Base-by-base conservation (phyloP, 345 rosid genomes). In the Ricinus communis region DNA sequence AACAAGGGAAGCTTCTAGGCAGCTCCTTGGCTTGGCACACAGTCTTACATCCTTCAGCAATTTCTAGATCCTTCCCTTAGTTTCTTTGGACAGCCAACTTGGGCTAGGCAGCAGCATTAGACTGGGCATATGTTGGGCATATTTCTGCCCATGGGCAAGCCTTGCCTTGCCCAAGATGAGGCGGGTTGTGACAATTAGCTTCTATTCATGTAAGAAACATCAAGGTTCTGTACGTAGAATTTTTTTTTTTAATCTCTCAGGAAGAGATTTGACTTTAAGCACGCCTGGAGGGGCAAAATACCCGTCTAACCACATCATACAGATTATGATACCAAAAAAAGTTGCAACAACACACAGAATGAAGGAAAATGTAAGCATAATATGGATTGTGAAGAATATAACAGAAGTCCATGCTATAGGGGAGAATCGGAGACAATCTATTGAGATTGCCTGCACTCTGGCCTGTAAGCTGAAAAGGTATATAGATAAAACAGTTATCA, bases 221-320 rank as follows among this genome's bases (percentile, higher is more conserved):
- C 82, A 90, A 69, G 97, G 78, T 62, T 84, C 93, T 65, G 85
- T 74, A 78, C 73, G 86, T 65, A 76, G 82, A 61, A 90, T 95
- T 24, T 80, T 70, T 74, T 86, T 87, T 74, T 81, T 72, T n/a
- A 90, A 85, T 71, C 72, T 83, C 76, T 85, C 96, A 1, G 93
- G 78, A 74, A 76, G 76, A 1, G 83, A 59, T 83, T 85, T 88
- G 9, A 60, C 68, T 13, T 83, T 70, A 27, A 90, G 97, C 85
- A 76, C 82, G 65, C 36, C 82, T 49, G 91, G 87, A 56, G 96
- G 91, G 22, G 97, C 91, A 79, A 95, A 92, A 73, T 93, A 95
- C 97, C 92, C 89, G 73, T 93, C 98, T 19, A 93, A 83, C 0
- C 94, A 95, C 99, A 95, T 95, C 86, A 92, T 92, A 79, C 99